Evolutionary conservation across 192 early-diverging fungal genomes (phyloP).

Genomic region (Paraglomus brasilianum): DNA sequence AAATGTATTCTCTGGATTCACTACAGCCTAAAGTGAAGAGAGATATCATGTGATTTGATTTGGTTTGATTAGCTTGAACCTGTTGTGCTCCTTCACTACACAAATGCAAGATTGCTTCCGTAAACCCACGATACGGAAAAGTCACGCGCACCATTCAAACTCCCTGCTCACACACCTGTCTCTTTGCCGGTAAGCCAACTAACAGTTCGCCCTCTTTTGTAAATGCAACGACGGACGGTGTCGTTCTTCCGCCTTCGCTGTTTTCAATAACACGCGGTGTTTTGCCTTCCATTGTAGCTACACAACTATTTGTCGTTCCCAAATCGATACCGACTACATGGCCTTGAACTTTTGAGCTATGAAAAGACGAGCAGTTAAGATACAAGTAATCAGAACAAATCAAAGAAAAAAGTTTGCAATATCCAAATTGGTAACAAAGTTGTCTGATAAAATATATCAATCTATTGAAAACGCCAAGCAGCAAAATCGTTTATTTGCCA

Average conservation of each 20-base stretch:
- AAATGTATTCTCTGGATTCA: slow-evolving; percentile 98
- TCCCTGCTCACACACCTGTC: slow-evolving; percentile 58
- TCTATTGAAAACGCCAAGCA: no score
- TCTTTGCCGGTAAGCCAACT: slow-evolving; percentile 95
- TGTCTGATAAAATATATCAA: no score
- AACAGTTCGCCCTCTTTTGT: slow-evolving; percentile 94
- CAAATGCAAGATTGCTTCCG: no score
- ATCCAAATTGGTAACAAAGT: no score
- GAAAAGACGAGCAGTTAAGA: not conserved
- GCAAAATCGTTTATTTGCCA: no score
- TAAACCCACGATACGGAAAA: no score
- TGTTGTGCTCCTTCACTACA: not conserved
- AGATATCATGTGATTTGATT: slow-evolving; percentile 2
- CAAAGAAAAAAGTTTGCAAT: no score
- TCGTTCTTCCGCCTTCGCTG: slow-evolving; percentile 93
- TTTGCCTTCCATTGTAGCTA: slow-evolving; percentile 98
- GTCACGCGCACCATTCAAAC: not conserved
- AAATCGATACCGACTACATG: slow-evolving; percentile 97
- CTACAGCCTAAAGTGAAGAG: slow-evolving; percentile 66
- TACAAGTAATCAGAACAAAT: no score
- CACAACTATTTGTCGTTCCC: slow-evolving; percentile 99
- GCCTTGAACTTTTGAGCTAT: slow-evolving; percentile 84
- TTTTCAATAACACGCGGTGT: slow-evolving; percentile 96
- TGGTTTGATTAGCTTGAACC: not conserved
- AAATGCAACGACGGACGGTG: slow-evolving; percentile 96